Base-by-base conservation (phyloP, 164 flowering plant genomes). In the Macadamia integrifolia region DNA sequence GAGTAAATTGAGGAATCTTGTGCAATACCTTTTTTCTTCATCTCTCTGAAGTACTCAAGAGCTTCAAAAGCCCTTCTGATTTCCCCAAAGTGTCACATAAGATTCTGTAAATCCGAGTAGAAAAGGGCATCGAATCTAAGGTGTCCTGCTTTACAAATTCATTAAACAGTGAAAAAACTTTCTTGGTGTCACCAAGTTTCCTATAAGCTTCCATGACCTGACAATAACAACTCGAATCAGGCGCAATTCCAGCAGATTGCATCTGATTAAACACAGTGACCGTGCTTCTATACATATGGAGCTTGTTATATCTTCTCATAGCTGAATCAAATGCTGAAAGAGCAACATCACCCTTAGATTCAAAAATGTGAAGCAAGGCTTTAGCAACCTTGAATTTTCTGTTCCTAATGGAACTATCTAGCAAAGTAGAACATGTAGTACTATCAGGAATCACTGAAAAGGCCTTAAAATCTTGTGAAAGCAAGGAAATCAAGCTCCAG, bases 231-330 rank as follows among this genome's bases (percentile, higher is more conserved):
- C 72, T 66, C 1, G 78, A 66, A 68, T 84, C 85, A 8, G 76
- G 73, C 58, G 17, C 64, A 64, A 85, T 64, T 6, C 77, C 80
- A 1, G 60, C 53, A 17, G 75, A 72, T 68, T 60, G 83, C 91
- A 87, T 86, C 17, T 65, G 62, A 8, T 83, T 76, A 59, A 65
- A 84, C 40, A 83, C 69, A 3, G 43, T 31, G 66, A 86, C 65
- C 3, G 98, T 79, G 69, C 84, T 81, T 56, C 80, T 78, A 65
- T 79, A 87, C 96, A 90, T 88, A 69, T 90, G 98, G 30, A 92
- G 74, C 71, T 83, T 84, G 68, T 92, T 88, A 52, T 83, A 92
- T 18, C 84, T 82, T 70, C 70, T 82, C 88, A 92, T 84, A 0
- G 91, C 90, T 0, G 88, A 80, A 58, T 79, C 83, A 62, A 80